Conservation (phyloP, 352 stramenopile species). For the Peronosclerospora sorghi region DNA sequence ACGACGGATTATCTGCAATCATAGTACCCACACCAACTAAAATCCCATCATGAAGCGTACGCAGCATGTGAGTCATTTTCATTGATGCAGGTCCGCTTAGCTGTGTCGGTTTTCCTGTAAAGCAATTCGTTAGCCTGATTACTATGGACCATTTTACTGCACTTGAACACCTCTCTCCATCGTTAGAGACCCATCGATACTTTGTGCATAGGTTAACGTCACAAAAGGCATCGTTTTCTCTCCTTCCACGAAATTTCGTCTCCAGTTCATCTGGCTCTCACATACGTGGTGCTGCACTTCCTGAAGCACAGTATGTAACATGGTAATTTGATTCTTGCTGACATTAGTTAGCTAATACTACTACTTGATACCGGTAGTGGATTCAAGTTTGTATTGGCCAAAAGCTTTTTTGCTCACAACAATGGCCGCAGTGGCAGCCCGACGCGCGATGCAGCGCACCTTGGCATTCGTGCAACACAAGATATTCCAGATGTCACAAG, state of each 20-base stretch:
- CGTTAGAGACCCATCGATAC: conserved; percentile 78
- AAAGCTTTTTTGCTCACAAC: too few relatives aligned
- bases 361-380: neutral
- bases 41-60: conserved; percentile 80
- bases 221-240: conserved; percentile 27
- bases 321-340: neutral
- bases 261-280: conserved; percentile 18
- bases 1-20: conserved; percentile 77
- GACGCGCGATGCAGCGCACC: conserved; percentile 57
- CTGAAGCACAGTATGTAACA: conserved; percentile 11
- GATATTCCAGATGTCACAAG: conserved; percentile 25
- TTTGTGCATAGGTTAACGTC: conserved; percentile 86
- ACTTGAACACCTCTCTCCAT: conserved; percentile 33
- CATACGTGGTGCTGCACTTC: conserved; percentile 20
- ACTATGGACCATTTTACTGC: neutral
- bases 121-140: neutral
- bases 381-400: neutral
- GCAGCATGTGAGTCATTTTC: conserved; percentile 83
- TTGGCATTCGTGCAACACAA: conserved; percentile 47
- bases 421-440: conserved; percentile 55
- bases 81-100: conserved; percentile 60
- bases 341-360: too few relatives aligned
- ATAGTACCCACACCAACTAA: conserved; percentile 82
- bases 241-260: neutral
- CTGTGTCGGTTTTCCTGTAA: conserved; percentile 45